Base-by-base conservation (phyloP, 352 stramenopile species). In the Phytophthora macrochlamydospora region DNA sequence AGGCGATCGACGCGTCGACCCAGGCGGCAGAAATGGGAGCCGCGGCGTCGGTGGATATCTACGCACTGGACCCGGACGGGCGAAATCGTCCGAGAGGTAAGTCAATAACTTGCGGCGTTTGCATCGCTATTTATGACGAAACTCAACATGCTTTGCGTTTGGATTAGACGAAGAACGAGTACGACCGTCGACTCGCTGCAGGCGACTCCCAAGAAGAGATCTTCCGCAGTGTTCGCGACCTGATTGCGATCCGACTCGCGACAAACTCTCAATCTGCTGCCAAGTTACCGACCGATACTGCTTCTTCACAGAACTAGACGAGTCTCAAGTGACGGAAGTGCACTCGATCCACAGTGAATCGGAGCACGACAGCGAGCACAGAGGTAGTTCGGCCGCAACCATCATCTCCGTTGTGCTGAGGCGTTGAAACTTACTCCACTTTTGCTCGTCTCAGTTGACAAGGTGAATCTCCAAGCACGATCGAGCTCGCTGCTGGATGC, bases 141-240 rank as follows among this genome's bases (percentile, higher is more conserved):
- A 24, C 18, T 24, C 18, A 24, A 24, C 18, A 24, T 43, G 13
- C 37, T 30, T 14, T 59, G 4, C 1, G 7, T 43, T 61, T 56
- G 12, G 44, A 54, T 32, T 24, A 75, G 67, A 75, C 67, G 13
- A 75, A 71, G 35, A 32, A 80, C 32, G 78, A 86, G 45, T 86
- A 84, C 32, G 46, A 75, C 3, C 73, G 70, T 33, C 69, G 73
- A 30, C 35, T 68, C 8, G 66, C 65, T 42, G 69, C 73, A 1
- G 75, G 71, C 14, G 69, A 79, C 44, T 76, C 78, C 11, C 59
- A 86, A 30, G 75, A 86, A 28, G 37, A 65, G 51, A 83, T 86
- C 24, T 86, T 84, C 48, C 46, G 51, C 13, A 73, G 66, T 31
- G 65, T 86, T n/a, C 75, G 78, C 3, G 62, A 73, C 33, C 43